Conservation (phyloP, 768 basidiomycete genomes). For the Serendipita sp. region DNA sequence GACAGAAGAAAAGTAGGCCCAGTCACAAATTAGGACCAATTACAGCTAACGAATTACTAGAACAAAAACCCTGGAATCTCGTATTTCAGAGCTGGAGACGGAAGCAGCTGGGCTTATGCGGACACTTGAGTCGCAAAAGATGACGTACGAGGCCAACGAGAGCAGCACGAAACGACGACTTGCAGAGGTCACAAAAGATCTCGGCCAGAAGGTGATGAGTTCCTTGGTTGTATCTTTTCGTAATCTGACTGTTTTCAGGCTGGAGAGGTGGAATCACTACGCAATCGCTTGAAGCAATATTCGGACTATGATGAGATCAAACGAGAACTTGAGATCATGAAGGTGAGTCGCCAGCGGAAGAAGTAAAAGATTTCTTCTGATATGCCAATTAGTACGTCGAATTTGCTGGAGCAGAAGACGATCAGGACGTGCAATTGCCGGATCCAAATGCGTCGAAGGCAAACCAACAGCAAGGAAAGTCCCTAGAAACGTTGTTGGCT, state of each 20-base stretch:
- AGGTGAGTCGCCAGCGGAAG: constrained; percentile 34
- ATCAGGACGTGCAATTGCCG: constrained; percentile 48
- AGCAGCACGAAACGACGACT: constrained; percentile 31
- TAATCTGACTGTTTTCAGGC: constrained; percentile 22
- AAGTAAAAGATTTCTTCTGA: constrained; percentile 1
- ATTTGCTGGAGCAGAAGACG: constrained; percentile 70
- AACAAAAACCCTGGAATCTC: constrained; percentile 43
- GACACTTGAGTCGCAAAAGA: constrained; percentile 47
- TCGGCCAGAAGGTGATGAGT: constrained; percentile 28
- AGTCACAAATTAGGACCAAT: neutral
- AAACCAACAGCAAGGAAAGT: constrained; percentile 55
- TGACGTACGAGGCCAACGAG: constrained; percentile 32
- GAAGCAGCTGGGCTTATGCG: constrained; percentile 58
- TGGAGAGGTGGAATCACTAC: constrained; percentile 53
- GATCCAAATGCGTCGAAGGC: constrained; percentile 82
- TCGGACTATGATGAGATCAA: constrained; percentile 94
- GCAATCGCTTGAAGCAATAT: constrained; percentile 52
- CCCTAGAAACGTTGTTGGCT: constrained; percentile 80
- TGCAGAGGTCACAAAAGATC: constrained; percentile 46
- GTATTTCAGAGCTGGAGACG: constrained; percentile 58
- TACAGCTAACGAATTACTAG: neutral
- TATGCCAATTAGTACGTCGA: constrained; percentile 63
- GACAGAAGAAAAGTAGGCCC: constrained; percentile 47
- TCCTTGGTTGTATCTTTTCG: too few species aligned
- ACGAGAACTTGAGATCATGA: constrained; percentile 96